phyloP scores from a whole-genome alignment of 768 basidiomycete species.

The Russula sp. region DNA sequence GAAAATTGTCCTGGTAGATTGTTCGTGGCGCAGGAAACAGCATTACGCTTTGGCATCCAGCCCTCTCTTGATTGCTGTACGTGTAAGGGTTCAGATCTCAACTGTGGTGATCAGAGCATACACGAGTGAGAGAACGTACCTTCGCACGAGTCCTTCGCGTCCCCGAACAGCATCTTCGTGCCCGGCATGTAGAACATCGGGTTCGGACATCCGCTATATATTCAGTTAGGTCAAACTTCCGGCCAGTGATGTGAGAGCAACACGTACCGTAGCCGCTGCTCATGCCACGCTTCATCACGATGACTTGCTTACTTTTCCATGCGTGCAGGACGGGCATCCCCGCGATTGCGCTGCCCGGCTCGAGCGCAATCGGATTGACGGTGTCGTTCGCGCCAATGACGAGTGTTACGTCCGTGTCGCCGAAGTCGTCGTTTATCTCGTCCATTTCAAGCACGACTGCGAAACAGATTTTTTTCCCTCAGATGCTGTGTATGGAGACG shows the following conservation, averaged over 20 bases:
- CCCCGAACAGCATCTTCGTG: conserved; percentile 89
- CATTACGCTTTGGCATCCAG: conserved; percentile 33
- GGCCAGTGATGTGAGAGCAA: neutral
- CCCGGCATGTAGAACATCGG: conserved; percentile 93
- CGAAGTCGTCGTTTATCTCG: conserved; percentile 91
- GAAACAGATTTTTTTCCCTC: neutral
- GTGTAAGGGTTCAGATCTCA: neutral
- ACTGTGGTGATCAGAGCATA: neutral
- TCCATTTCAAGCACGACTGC: conserved; percentile 90
- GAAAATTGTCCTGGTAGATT: neutral
- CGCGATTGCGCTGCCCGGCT: conserved; percentile 82
- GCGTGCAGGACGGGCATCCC: conserved; percentile 92
- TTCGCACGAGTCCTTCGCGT: conserved; percentile 88
- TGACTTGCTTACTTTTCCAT: conserved; percentile 90
- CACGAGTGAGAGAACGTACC: conserved; percentile 42
- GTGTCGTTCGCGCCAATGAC: conserved; percentile 93
- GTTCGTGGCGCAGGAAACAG: neutral
- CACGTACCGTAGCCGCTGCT: conserved; percentile 76
- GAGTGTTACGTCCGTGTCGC: conserved; percentile 83
- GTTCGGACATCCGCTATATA: conserved; percentile 78
- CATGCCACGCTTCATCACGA: conserved; percentile 92
- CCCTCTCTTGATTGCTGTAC: conserved; percentile 38
- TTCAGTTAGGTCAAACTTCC: neutral
- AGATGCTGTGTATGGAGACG: neutral
- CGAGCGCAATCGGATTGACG: conserved; percentile 86